Base-by-base conservation (phyloP, 352 stramenopile species). In the Pythium oligandrum region DNA sequence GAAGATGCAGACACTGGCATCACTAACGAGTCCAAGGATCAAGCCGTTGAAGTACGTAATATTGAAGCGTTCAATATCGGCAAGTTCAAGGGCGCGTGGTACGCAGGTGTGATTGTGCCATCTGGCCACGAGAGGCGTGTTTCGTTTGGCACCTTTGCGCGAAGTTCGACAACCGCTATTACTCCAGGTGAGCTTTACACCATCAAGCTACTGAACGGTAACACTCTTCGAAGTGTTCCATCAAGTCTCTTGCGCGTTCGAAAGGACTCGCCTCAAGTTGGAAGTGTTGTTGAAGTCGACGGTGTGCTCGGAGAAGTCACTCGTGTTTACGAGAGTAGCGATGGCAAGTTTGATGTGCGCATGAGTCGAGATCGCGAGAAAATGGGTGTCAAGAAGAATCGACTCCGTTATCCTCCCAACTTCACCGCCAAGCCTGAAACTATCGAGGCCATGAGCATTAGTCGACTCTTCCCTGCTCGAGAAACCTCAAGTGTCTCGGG, bases 401-500 rank as follows among this genome's bases (percentile, higher is more conserved):
- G 70, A n/a, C 59, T 86, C 12, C 63, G 54, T 32, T 90, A 73
- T 53, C 80, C 77, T 32, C 40, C 40, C 26, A 10, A 11, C 2
- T 39, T 17, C 31, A 10, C 49, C 12, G 3, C 9, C 52, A 7
- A 51, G 39, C 30, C 47, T 37, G n/a, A 47, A 32, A 39, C 51
- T 35, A 88, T 88, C 47, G 73, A 87, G 62, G 77, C 77, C 6
- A 88, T 87, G 80, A 88, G 77, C 35, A 71, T 89, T 44, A 78
- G 73, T n/a, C 64, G 71, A 11, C 61, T 89, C 35, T 88, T 89
- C 33, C 72, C 81, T 40, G 65, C 74, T 30, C 75, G 73, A 0
- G 72, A 88, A 30, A 91, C 69, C 38, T 91, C 78, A 17, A 46
- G 74, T 12, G 36, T 75, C 12, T 64, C 55, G 34, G 76, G 81